Base-by-base conservation (phyloP, 2,329 filamentous ascomycete genomes). In the Phialophora verrucosa region DNA sequence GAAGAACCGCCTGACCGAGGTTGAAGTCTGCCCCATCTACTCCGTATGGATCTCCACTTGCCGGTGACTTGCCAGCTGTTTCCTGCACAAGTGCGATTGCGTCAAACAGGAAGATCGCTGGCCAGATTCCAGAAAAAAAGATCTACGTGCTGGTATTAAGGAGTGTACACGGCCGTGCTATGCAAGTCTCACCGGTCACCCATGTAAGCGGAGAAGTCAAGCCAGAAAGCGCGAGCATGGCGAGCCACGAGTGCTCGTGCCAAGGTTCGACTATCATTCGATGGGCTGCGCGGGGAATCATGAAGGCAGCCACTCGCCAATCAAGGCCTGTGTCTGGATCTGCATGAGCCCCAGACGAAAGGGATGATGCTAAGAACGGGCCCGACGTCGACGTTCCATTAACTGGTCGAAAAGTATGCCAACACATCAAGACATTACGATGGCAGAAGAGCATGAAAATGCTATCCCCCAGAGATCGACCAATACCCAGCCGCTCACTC, bases 351-450 rank as follows among this genome's bases (percentile, higher is more conserved):
- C 61, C 62, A 57, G 32, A 55, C 61, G 55, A 65, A 44, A 65
- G 66, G 55, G 60, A 64, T 29, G 60, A 62, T 67, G 60, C 65
- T 68, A 68, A 68, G 65, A 63, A 65, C 42, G 67, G 65, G 47
- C 67, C 65, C 64, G 68, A 72, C 59, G 61, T 69, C 70, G 66
- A 64, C 58, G 55, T 62, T 60, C 64, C 64, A 64, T 66, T 67
- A 55, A 71, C 70, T 73, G 71, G 71, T 64, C 65, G 63, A 65
- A 72, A 68, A 53, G 63, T 44, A 63, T 73, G 71, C 71, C 71
- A 73, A 68, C 71, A 69, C 71, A 73, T 70, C 71, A 73, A 64
- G 49, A 71, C 67, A 69, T 70, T 69, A 69, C 65, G 59, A 72
- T 66, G 68, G 59, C 60, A 68, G 56, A 69, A 69, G 62, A 63